Evolutionary conservation across 2,329 filamentous ascomycete genomes (phyloP), one percentile per base, ranked within the genome.

Genomic region (Trichoderma sp.): DNA sequence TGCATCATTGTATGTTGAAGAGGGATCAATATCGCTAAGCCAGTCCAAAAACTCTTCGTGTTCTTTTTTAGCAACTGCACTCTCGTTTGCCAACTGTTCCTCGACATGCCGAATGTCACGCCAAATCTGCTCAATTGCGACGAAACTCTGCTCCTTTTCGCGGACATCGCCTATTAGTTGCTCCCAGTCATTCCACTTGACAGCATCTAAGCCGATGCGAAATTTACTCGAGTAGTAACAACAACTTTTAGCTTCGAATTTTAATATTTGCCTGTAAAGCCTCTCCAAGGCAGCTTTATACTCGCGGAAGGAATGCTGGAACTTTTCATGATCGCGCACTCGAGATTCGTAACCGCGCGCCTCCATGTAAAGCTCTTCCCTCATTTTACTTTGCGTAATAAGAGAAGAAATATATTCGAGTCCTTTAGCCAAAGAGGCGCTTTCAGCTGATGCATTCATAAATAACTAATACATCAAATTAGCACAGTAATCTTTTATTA

Each of bases 21-120:
- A 43, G 0, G 39, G 39, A 43, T 43, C 39, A n/a, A 43, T 4
- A 2, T 43, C 39, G 39, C 39, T n/a, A 15, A 43, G 39, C 39
- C 39, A 43, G 0, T 9, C 1, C 18, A 43, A 1, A 1, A 43
- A n/a, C 8, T 43, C 39, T 43, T 1, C 0, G 39, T n/a, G 39
- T n/a, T 43, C 39, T n/a, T 43, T 9, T 43, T n/a, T 7, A 43
- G 39, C 7, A 18, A n/a, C 3, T 43, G 39, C 39, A n/a, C 39
- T 43, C 39, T 43, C 39, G 3, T 43, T 43, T 43, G 39, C 39
- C 18, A 43, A 43, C 1, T n/a, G 39, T n/a, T 43, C 7, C 1
- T 43, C 39, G 14, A 0, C 39, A n/a, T n/a, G 39, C 18, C 18
- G 39, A 18, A 43, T 43, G 3, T 43, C 18, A 1, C 18, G 39